Evolutionary conservation across 768 basidiomycete genomes (phyloP), one percentile per base, ranked within the genome.

Genomic region (Dacryopinax primogenitus): DNA sequence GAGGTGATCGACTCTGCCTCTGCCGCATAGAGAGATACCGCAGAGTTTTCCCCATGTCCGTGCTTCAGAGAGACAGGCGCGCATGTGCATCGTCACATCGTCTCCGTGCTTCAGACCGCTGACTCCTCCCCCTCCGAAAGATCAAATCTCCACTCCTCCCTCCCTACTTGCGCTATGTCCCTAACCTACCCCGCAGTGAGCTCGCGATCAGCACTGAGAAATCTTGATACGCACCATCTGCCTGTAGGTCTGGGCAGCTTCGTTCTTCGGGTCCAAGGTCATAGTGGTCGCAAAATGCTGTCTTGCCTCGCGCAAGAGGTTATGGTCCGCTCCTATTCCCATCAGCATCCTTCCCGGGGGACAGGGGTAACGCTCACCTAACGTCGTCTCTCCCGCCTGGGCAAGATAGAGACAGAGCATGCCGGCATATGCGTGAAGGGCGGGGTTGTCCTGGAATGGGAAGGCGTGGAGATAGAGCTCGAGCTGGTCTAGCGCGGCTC

Each of bases 381-480:
- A 39, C n/a, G n/a, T 11, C 12, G 37, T 11, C 37, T 39, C 12
- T 39, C n/a, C n/a, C n/a, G n/a, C n/a, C 65, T 76, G 73, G 26
- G 76, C 73, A 30, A 76, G 68, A 62, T 73, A 77, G 66, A 92
- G 76, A 30, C 80, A 82, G 13, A 90, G 76, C 63, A 94, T 75
- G 1, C 90, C 92, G 1, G 92, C 91, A 67, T 94, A 93, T 16
- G 84, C 78, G 70, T 95, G 90, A 32, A 95, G 77, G 6, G 84
- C 76, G 1, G 87, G 81, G 68, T 90, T 89, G 69, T 91, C 87
- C 71, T 86, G 86, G 76, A 86, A 95, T 1, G 93, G 93, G 72
- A 88, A 87, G 1, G 90, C 87, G 1, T 91, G 89, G 3, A 95
- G 80, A 73, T 90, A 94, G 90, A 93, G 79, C 72, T 93, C 90